phyloP scores from a whole-genome alignment of 1,139 yeast species.

The Pichia cactophila region DNA sequence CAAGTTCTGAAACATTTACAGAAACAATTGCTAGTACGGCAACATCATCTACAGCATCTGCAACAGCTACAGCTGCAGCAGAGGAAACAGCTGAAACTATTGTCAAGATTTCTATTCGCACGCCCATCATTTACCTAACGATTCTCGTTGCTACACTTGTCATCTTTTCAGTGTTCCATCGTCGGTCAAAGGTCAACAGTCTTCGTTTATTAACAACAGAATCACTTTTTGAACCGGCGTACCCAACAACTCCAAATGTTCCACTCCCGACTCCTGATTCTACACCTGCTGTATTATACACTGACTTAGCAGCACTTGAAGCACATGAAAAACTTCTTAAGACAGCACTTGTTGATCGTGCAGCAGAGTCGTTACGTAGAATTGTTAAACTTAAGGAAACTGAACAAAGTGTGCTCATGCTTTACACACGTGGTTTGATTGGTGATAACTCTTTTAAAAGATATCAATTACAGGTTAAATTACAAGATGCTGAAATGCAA shows the following conservation, averaged over 20 bases:
- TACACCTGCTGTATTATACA: conserved; percentile 13
- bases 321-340: conserved; percentile 69
- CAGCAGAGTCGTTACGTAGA: conserved; percentile 64
- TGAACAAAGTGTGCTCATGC: conserved; percentile 56
- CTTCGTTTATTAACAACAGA: conserved; percentile 39
- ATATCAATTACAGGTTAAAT: conserved; percentile 66
- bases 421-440: conserved; percentile 82
- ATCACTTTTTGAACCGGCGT: conserved; percentile 11
- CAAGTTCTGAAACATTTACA: neutral
- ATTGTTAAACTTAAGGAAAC: conserved; percentile 65
- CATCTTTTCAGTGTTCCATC: conserved; percentile 65
- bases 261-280: conserved; percentile 14
- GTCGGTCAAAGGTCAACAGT: conserved; percentile 39
- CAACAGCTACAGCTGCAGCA: conserved; percentile 5
- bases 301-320: conserved; percentile 8
- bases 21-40: neutral
- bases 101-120: conserved; percentile 60
- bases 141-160: conserved; percentile 64
- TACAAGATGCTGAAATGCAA: conserved; percentile 73
- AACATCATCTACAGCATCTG: neutral
- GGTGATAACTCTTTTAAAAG: conserved; percentile 86
- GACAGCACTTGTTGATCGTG: conserved; percentile 75
- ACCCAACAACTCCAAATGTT: conserved; percentile 2
- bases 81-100: conserved; percentile 4
- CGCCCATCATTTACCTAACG: conserved; percentile 76